Evolutionary conservation across 371 early-diverging fungal genomes (phyloP).

Genomic region (Syncephalis fuscata): DNA sequence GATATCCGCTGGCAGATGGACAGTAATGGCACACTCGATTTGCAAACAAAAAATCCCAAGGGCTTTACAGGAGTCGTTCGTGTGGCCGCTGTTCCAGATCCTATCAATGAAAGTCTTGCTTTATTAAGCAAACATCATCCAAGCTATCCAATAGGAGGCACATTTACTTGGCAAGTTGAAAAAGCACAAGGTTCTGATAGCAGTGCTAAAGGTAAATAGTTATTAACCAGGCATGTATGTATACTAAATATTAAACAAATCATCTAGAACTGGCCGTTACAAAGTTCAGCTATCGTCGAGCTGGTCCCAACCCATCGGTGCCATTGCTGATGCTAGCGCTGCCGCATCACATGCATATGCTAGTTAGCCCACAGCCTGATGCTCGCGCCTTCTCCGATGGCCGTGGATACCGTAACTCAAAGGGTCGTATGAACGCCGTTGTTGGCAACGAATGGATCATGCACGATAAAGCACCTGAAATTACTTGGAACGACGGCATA

Average conservation of each 20-base stretch:
- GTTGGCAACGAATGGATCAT: constrained; percentile 35
- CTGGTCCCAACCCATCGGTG: constrained; percentile 3
- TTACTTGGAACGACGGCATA: constrained; percentile 18
- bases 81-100: constrained; percentile 3
- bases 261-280: neutral
- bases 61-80: constrained; percentile 4
- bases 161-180: constrained; percentile 8
- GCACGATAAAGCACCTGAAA: constrained; percentile 18
- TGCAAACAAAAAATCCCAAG: neutral
- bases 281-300: constrained; percentile 6
- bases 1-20: neutral
- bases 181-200: constrained; percentile 1
- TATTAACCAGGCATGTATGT: constrained; percentile 3
- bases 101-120: constrained; percentile 1
- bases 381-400: constrained; percentile 8
- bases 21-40: neutral
- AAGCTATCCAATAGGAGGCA: constrained; percentile 13
- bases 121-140: constrained; percentile 9
- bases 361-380: constrained; percentile 10
- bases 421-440: constrained; percentile 48
- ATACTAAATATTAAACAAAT: constrained; percentile 13
- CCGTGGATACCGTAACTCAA: constrained; percentile 25
- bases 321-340: constrained; percentile 24
- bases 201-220: constrained; percentile 3
- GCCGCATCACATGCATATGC: constrained; percentile 28